Evolutionary conservation across 2,329 filamentous ascomycete species (phyloP).

Genomic region (Canariomyces notabilis): DNA sequence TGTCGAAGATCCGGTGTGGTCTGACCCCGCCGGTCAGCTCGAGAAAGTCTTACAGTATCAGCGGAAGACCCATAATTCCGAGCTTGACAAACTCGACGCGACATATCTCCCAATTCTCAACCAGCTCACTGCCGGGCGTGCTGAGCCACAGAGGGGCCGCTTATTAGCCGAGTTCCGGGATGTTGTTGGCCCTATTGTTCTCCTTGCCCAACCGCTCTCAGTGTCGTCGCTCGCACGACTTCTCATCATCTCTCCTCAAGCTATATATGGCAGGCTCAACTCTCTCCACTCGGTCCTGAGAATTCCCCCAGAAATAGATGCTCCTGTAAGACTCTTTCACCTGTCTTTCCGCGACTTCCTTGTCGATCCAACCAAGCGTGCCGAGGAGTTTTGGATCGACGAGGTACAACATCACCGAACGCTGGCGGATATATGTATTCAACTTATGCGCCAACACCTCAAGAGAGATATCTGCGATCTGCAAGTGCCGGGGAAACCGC

Average conservation of each 20-base stretch:
- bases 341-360: slow-evolving; percentile 38
- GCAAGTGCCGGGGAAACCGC: slow-evolving; percentile 23
- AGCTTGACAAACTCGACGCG: slow-evolving; percentile 7
- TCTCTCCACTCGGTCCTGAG: slow-evolving; percentile 33
- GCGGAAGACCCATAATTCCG: slow-evolving; percentile 5
- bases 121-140: no score
- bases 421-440: slow-evolving; percentile 33
- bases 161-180: slow-evolving; percentile 24
- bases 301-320: slow-evolving; percentile 23
- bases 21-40: slow-evolving; percentile 25
- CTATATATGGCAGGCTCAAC: slow-evolving; percentile 24
- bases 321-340: slow-evolving; percentile 30
- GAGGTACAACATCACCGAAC: slow-evolving; percentile 29
- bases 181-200: slow-evolving; percentile 31
- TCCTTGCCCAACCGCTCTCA: slow-evolving; percentile 30
- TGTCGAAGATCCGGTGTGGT: slow-evolving; percentile 22
- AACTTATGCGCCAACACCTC: slow-evolving; percentile 30
- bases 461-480: slow-evolving; percentile 34
- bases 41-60: slow-evolving; percentile 22
- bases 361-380: slow-evolving; percentile 25
- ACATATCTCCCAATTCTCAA: no score
- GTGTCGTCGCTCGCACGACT: slow-evolving; percentile 25
- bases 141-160: no score
- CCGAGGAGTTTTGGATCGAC: slow-evolving; percentile 34
- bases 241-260: slow-evolving; percentile 19